These are phyloP conservation scores for Hippophae tibetana DNA, from an alignment of 306 rosid species.

Conservation along the genomic window DNA sequence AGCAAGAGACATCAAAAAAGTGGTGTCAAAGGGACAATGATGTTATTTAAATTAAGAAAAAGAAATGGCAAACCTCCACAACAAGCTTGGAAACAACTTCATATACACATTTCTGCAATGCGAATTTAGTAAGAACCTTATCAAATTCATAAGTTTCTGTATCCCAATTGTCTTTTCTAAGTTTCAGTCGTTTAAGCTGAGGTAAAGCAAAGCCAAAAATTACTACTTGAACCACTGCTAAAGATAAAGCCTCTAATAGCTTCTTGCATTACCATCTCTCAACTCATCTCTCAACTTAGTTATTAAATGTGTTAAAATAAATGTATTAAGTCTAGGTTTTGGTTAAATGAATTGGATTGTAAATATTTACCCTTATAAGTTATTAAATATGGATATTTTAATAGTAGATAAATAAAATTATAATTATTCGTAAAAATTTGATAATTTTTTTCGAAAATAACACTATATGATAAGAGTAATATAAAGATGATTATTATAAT, in stretches of 20 bases:
- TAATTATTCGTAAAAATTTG: no score
- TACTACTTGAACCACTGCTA: conserved; percentile 1
- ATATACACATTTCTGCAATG: conserved; percentile 90
- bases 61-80: conserved; percentile 63
- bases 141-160: conserved; percentile 84
- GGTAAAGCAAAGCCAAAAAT: conserved; percentile 17
- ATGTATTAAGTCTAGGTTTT: no score
- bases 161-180: conserved; percentile 92
- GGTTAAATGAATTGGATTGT: no score
- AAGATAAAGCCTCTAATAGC: conserved; percentile 4
- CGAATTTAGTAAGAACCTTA: conserved; percentile 77
- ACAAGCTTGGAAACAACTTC: conserved; percentile 99
- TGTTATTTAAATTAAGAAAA: conserved; percentile 1
- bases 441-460: no score
- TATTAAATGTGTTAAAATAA: no score
- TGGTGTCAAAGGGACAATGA: not conserved
- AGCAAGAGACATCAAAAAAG: conserved; percentile 9
- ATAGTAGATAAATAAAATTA: no score
- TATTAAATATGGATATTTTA: no score
- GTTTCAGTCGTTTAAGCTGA: conserved; percentile 89
- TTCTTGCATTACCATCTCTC: not conserved
- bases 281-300: no score
- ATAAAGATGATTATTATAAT: no score
- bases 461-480: no score
- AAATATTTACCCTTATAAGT: no score